These are phyloP conservation scores for Penicillium mononematosum DNA, from an alignment of 495 filamentous ascomycete genomes.

Conservation along the genomic window DNA sequence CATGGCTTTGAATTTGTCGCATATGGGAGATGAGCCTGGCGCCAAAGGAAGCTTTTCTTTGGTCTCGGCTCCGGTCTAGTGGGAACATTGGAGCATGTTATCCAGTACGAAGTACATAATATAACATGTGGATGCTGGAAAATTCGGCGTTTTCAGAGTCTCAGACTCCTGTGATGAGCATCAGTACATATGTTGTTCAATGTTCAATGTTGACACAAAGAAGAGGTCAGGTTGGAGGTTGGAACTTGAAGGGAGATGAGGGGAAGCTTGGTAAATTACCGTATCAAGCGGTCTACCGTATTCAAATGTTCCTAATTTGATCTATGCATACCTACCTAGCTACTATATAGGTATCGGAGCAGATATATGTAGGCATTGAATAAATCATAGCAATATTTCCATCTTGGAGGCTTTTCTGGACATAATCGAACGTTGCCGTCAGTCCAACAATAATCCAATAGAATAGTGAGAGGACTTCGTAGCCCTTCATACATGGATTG, in stretches of 20 bases:
- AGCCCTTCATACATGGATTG: background rate
- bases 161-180: too few relatives aligned
- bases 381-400: too few relatives aligned
- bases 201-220: background rate
- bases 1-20: constrained; percentile 21
- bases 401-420: too few relatives aligned
- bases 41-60: constrained; percentile 10
- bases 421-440: too few relatives aligned
- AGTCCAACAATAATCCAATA: background rate
- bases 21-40: constrained; percentile 15
- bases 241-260: background rate
- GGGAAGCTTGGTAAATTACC: constrained; percentile 1
- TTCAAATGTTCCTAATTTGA: background rate
- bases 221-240: background rate
- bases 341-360: too few relatives aligned
- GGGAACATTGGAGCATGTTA: background rate
- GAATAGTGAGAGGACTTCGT: background rate
- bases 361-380: too few relatives aligned
- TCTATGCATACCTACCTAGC: too few relatives aligned
- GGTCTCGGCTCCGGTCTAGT: background rate
- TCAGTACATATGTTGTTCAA: too few relatives aligned
- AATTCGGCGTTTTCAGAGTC: too few relatives aligned
- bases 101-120: background rate
- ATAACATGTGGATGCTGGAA: background rate
- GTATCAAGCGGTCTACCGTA: background rate